phyloP scores from a whole-genome alignment of 2,329 filamentous ascomycete genomes.

The Lasiodiplodia hormozganensis region DNA sequence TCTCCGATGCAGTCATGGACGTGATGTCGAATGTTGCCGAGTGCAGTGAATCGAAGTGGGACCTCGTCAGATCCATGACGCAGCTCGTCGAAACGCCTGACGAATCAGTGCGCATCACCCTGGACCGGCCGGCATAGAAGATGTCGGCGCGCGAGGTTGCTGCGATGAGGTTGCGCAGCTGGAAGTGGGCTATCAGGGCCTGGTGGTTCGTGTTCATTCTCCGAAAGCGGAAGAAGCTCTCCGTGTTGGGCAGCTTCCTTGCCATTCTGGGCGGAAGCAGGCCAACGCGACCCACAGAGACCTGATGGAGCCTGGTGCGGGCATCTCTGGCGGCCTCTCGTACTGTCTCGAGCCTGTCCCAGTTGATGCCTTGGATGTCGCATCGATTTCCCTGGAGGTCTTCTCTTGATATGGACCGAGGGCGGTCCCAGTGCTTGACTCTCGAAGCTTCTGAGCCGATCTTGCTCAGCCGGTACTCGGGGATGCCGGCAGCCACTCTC shows the following conservation, averaged over 20 bases:
- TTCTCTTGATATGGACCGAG: conserved; percentile 39
- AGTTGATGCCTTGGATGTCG: conserved; percentile 49
- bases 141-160: conserved; percentile 62
- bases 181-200: conserved; percentile 63
- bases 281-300: not conserved
- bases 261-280: conserved; percentile 1
- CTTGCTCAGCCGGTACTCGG: conserved; percentile 9
- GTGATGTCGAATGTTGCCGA: conserved; percentile 54
- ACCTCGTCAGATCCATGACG: conserved; percentile 56
- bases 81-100: conserved; percentile 50
- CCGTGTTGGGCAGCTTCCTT: conserved; percentile 45
- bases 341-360: conserved; percentile 41
- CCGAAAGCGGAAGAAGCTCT: conserved; percentile 56
- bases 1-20: conserved; percentile 58
- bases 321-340: conserved; percentile 31
- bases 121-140: conserved; percentile 57
- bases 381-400: conserved; percentile 44
- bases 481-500: conserved; percentile 12
- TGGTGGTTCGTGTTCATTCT: conserved; percentile 58
- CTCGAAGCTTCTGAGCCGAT: conserved; percentile 22
- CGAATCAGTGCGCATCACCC: conserved; percentile 58
- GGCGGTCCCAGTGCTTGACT: conserved; percentile 32
- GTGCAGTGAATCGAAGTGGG: conserved; percentile 31
- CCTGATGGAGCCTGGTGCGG: conserved; percentile 18
- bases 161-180: conserved; percentile 65